Percentiles rank a stretch among this genome's conserved stretches.
These are phyloP conservation scores for Pichia nakasei DNA, from an alignment of 805 yeast genomes.

Conservation along the genomic window DNA sequence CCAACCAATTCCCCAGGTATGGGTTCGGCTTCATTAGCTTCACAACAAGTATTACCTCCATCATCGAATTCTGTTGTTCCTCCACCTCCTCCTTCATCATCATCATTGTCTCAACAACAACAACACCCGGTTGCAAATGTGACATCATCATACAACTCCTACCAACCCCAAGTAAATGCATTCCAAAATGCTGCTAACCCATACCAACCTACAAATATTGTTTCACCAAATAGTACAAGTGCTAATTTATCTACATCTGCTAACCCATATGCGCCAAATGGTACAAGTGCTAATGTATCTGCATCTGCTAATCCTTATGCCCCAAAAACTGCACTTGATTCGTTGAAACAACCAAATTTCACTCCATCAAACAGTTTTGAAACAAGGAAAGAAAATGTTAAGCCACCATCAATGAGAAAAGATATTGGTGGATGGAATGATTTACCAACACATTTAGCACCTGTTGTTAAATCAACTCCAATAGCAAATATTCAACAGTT, in stretches of 20 bases:
- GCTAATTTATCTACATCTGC: conserved; percentile 21
- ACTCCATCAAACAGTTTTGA: conserved; percentile 15
- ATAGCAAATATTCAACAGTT: conserved; percentile 16
- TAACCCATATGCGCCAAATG: conserved; percentile 29
- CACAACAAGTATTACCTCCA: conserved; percentile 5
- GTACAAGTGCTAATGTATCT: conserved; percentile 10
- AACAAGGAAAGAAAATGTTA: conserved; percentile 4
- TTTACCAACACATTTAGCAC: conserved; percentile 40
- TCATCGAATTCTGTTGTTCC: conserved; percentile 8
- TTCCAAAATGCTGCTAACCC: background rate
- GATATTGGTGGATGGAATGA: conserved; percentile 69
- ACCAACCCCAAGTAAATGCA: background rate
- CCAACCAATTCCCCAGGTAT: background rate
- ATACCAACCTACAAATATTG: conserved; percentile 1
- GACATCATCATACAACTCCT: background rate
- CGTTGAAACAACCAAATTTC: conserved; percentile 20
- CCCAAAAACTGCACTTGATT: conserved; percentile 28
- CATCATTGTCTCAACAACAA: background rate
- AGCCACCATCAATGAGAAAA: conserved; percentile 26
- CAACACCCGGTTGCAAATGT: background rate
- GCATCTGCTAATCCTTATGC: conserved; percentile 31
- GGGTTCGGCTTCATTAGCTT: conserved; percentile 6
- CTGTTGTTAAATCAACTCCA: conserved; percentile 14
- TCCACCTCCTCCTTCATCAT: conserved; percentile 6
- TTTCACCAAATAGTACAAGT: conserved; percentile 10